Evolutionary conservation across 2,329 filamentous ascomycete species (phyloP).

Genomic region (Penicillium sp.): DNA sequence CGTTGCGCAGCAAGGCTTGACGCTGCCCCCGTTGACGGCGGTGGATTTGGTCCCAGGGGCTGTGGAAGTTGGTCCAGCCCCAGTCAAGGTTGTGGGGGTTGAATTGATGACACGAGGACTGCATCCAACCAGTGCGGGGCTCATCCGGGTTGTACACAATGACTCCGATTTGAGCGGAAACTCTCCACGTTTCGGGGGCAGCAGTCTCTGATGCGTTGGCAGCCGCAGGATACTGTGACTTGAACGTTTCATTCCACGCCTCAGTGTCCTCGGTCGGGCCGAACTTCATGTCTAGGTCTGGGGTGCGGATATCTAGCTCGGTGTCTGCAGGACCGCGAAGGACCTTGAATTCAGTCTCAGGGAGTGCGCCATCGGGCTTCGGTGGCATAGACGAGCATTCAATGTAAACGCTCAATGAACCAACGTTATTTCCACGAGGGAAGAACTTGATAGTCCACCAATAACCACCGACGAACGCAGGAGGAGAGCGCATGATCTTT

Average conservation of each 20-base stretch:
- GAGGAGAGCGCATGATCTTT: slow-evolving; percentile 62
- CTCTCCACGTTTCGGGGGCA: slow-evolving; percentile 45
- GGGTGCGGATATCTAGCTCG: slow-evolving; percentile 35
- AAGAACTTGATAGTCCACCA: slow-evolving; percentile 72
- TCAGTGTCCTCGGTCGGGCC: slow-evolving; percentile 32
- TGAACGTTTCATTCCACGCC: slow-evolving; percentile 39
- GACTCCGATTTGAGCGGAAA: slow-evolving; percentile 65
- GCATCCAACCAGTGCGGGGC: slow-evolving; percentile 62
- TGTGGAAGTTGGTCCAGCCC: slow-evolving; percentile 68
- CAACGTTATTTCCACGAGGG: slow-evolving; percentile 63
- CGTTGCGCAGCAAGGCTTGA: slow-evolving; percentile 63
- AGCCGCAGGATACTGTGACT: slow-evolving; percentile 31
- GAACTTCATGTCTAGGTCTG: slow-evolving; percentile 40
- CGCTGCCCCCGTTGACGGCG: slow-evolving; percentile 62
- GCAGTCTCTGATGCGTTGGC: slow-evolving; percentile 15
- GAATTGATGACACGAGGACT: slow-evolving; percentile 64
- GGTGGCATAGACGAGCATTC: slow-evolving; percentile 62
- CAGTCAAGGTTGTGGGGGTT: slow-evolving; percentile 63
- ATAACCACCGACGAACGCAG: slow-evolving; percentile 61
- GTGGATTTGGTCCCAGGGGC: slow-evolving; percentile 63
- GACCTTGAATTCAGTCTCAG: slow-evolving; percentile 47
- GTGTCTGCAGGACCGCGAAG: slow-evolving; percentile 44
- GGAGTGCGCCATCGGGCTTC: slow-evolving; percentile 40
- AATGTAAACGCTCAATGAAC: slow-evolving; percentile 64
- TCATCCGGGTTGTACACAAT: slow-evolving; percentile 68